Evolutionary conservation across 768 basidiomycete genomes (phyloP), one percentile per base, ranked within the genome.

Genomic region (Trametes maxima): DNA sequence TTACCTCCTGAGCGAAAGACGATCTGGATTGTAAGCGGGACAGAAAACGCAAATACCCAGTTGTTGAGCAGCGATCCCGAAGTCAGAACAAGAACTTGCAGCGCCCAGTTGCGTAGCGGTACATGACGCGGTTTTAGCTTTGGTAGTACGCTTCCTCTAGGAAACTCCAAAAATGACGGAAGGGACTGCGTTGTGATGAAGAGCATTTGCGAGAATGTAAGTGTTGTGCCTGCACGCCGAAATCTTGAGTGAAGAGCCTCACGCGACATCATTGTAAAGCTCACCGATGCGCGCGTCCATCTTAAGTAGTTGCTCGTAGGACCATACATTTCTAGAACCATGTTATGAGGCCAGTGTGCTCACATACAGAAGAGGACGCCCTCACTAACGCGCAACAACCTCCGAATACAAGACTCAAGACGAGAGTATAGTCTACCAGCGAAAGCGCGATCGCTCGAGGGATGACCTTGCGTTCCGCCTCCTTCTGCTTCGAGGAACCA

Each of bases 161-260:
- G 53, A 62, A 66, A 82, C 19, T 66, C 72, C 46, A 93, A 59
- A 68, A 90, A 90, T 0, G 81, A 78, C 1, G 90, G 87, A 8
- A 92, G 73, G 11, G 84, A 84, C 56, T 87, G 87, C 11, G 81
- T 35, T 6, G 90, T 81, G 54, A 94, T 88, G 74, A 92, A 94
- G 37, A 86, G 67, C 83, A 92, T 90, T 74, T 95, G 93, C 13
- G 85, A 85, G 75, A 94, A 91, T 3, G 92, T 94, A 46, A 95
- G 81, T 35, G 91, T 88, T 11, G 91, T 88, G 21, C 90, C 91
- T 90, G 65, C 14, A 14, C 10, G 2, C 10, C 36, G 19, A 19
- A 5, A 16, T 3, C 19, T 43, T 63, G 4, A 60, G 54, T n/a
- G 16, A 5, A 17, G 43, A 22, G 43, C 17, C 13, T 21, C 40